Evolutionary conservation across 257 asterid genomes (phyloP).

Genomic region (Agastache rugosa): DNA sequence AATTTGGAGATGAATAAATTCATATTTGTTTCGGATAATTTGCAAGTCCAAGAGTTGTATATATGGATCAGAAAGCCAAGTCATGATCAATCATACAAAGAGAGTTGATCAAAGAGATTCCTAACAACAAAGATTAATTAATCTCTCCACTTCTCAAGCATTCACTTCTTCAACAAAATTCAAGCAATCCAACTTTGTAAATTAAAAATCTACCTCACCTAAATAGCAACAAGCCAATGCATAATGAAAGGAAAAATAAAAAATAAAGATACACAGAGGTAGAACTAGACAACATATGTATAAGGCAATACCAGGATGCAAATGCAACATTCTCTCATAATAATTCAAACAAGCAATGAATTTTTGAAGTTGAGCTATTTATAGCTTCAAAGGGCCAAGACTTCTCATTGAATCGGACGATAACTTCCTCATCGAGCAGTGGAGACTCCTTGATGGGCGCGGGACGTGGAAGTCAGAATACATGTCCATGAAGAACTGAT

Average conservation of each 20-base stretch:
- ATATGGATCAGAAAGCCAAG: no score
- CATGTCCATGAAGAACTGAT: conserved; percentile 66
- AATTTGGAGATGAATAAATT: no score
- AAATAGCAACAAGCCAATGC: background rate
- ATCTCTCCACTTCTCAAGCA: background rate
- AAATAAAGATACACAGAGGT: background rate
- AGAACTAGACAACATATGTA: background rate
- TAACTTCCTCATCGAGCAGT: conserved; percentile 58
- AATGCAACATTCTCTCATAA: background rate
- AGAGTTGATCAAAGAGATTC: background rate
- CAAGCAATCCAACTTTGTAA: background rate
- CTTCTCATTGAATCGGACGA: conserved; percentile 60
- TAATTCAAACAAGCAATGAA: background rate
- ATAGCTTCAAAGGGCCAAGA: conserved; percentile 71
- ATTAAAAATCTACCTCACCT: background rate
- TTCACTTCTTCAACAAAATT: no score
- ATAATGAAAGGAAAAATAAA: background rate
- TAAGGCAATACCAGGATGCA: no score
- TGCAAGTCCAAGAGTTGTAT: no score
- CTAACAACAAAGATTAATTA: background rate
- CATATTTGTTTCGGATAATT: no score
- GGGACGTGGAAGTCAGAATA: conserved; percentile 49
- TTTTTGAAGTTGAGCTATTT: conserved; percentile 29
- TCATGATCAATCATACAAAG: background rate
- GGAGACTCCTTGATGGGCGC: conserved; percentile 40